Base-by-base conservation (phyloP, 768 basidiomycete species). In the Lactarius evosmus region DNA sequence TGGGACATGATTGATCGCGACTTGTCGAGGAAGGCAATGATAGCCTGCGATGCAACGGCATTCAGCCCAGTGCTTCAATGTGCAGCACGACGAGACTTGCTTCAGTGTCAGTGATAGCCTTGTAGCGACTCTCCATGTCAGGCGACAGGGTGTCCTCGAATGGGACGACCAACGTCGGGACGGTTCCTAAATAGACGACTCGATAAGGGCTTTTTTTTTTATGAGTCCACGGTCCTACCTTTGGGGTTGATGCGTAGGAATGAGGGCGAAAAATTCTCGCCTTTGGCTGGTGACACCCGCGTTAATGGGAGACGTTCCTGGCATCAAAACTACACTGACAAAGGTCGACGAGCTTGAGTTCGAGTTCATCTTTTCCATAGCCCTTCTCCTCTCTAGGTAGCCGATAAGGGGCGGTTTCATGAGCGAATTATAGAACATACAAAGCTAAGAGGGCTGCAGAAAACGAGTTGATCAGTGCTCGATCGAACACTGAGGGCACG, bases 91-190 rank as follows among this genome's bases (percentile, higher is more conserved):
- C n/a, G 58, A 49, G 33, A 57, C 61, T 60, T 67, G 88, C 93
- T 78, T 87, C 87, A 16, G 85, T 82, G 67, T 92, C 89, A 27
- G 85, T 82, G 60, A 95, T 75, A 3, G 91, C 86, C 70, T 91
- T 88, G 78, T 91, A 95, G 49, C 89, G 83, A 68, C 85, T 89
- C 69, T 91, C 89, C 29, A 85, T 80, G 19, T 87, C 90, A 3
- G 82, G 77, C 0, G 81, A 75, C 9, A 93, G 79, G 4, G 91
- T 89, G 67, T 89, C 86, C 67, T 85, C 76, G 12, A 93, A 78
- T 0, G 93, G 93, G n/a, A 94, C 93, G 30, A 94, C 85, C 56
- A 95, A 76, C 3, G 89, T 89, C 12, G 93, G 93, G 4, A 94
- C 82, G 27, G 87, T 90, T 7, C 85, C 91, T 92, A 68, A 59